Conservation (phyloP, 345 rosid genomes). For the thale cress (Arabidopsis thaliana) region TAIR10.1 NC_003070.9:7395501-7396000, state of each 20-base stretch:
- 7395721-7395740: conserved; percentile 86
- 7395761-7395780: conserved; percentile 94
- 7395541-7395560: conserved; percentile 48
- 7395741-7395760: conserved; percentile 66
- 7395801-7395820: conserved; percentile 39
- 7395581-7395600: conserved; percentile 53
- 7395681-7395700: neutral
- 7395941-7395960: conserved; percentile 63
- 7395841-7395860: conserved; percentile 54
- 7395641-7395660: neutral
- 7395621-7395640: conserved; percentile 47
- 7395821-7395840: conserved; percentile 60
- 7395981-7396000: conserved; percentile 62
- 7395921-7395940: conserved; percentile 60
- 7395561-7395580: conserved; percentile 52
- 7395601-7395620: conserved; percentile 50
- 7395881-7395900: conserved; percentile 77
- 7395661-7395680: neutral
- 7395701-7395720: neutral
- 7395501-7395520: conserved; percentile 38
- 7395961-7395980: conserved; percentile 50
- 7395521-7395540: conserved; percentile 48
- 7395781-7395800: conserved; percentile 53
- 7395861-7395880: conserved; percentile 54
- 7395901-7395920: conserved; percentile 56